Base-by-base conservation (phyloP, 495 filamentous ascomycete species). In the Cladorrhinum samala region DNA sequence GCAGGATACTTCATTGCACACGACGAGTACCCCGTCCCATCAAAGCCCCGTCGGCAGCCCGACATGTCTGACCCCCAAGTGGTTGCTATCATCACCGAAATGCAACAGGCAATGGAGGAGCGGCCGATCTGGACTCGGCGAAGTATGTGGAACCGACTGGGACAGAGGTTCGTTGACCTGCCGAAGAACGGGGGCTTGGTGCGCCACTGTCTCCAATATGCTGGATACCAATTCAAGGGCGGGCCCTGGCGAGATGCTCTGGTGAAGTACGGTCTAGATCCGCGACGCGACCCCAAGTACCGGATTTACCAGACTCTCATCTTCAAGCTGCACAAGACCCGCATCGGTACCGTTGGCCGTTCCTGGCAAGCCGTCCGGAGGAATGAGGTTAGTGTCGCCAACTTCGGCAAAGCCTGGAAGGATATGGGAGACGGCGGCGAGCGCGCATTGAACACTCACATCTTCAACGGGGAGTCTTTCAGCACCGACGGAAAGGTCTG, bases 201-300 rank as follows among this genome's bases (percentile, higher is more conserved):
- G 20, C 81, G 84, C 61, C 68, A 81, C 54, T 81, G 85, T 43
- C 68, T 86, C 27, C 84, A 84, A 53, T 89, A 94, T 58, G 81
- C 87, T 1, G 91, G 85, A 7, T 98, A 96, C 70, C 84, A 87
- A 70, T 96, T 96, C 76, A 82, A 82, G 44, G 85, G 84, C 5
- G 93, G 93, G 1, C 93, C 93, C 0, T 98, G 88, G 86, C 80
- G 88, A 45, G 91, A 97, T 65, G 83, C 87, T 13, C 78, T 96
- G 52, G 78, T 96, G 53, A 80, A 77, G 48, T 89, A 89, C 58
- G 94, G 93, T 9, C 61, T 95, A 21, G 94, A 98, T 62, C 93
- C 93, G 0, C 81, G 94, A 45, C 72, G 68, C 6, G 85, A 88
- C 48, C 82, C 85, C 0, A 77, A 81, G 16, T 91, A 85, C 60